Evolutionary conservation across 768 basidiomycete genomes (phyloP), one percentile per base, ranked within the genome.

Genomic region (Artomyces pyxidatus): DNA sequence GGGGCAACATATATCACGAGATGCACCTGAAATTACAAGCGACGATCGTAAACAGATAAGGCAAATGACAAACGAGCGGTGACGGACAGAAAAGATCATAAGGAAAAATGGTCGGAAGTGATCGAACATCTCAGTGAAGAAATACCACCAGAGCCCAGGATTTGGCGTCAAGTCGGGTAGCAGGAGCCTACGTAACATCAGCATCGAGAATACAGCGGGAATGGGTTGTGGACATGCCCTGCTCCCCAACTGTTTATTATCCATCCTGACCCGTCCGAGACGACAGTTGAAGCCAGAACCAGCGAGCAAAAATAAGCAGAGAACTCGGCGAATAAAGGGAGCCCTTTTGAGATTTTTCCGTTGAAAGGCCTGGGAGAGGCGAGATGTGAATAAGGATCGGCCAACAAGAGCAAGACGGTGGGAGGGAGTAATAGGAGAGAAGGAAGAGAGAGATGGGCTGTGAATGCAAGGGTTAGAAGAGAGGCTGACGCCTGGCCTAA

Each of bases 41-140:
- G n/a, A 35, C 17, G 26, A 26, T 39, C 26, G n/a, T 25, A 12
- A 37, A 47, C 32, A 52, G 17, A 38, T 40, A 2, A 29, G 37
- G 21, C 8, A 26, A 12, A 12, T 14, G 8, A 1, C 6, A n/a
- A 32, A 37, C n/a, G 21, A 29, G 30, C n/a, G 42, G 14, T 3
- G 14, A 63, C 84, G 41, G 58, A 93, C 93, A 16, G 85, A 88
- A 65, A 97, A 98, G 16, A 88, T 88, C 75, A 93, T 85, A 27
- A 97, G 71, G 74, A 96, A 99, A 69, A 97, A 97, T 4, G 85
- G 80, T 26, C 96, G 73, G 72, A 97, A 99, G 62, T 98, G 88
- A 61, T 97, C 95, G 55, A 99, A 99, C 88, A 97, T 97, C 64
- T 98, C 95, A 10, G 92, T 97, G 69, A 98, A 97, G 71, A 98